Evolutionary conservation across 495 filamentous ascomycete genomes (phyloP).

Genomic region (Penicillium riverlandense): DNA sequence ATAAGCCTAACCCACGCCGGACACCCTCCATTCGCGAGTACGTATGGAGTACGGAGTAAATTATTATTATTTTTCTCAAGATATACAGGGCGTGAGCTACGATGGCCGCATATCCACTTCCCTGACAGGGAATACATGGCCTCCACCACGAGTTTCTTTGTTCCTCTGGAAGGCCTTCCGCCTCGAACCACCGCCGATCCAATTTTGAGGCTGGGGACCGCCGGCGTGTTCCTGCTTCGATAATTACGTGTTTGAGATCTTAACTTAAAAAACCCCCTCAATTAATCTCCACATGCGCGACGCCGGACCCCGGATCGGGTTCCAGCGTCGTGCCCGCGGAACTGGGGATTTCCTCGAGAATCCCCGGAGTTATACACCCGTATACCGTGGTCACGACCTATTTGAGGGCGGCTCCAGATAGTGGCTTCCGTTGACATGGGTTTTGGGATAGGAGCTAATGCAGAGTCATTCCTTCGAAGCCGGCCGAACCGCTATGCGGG

Average conservation of each 20-base stretch:
- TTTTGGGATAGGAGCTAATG: slow-evolving; percentile 1
- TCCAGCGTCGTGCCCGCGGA: background rate
- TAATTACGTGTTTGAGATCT: no score
- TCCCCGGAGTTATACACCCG: background rate
- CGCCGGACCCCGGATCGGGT: slow-evolving; percentile 4
- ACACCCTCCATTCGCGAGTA: no score
- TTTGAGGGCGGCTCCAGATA: background rate
- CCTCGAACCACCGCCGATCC: background rate
- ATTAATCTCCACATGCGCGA: slow-evolving; percentile 3
- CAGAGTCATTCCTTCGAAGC: background rate
- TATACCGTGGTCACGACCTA: background rate
- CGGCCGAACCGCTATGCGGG: slow-evolving; percentile 13
- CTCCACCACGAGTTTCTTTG: slow-evolving; percentile 1
- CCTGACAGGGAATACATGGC: no score
- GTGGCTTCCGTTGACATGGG: slow-evolving; percentile 12
- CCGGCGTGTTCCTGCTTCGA: no score
- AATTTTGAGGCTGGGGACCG: slow-evolving; percentile 3
- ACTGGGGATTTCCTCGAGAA: background rate
- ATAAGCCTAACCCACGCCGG: background rate
- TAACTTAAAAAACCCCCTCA: no score
- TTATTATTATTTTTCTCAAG: no score
- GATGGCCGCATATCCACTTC: no score
- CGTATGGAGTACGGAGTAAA: no score
- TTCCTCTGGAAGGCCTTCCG: slow-evolving; percentile 7
- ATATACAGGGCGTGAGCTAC: no score